These are phyloP conservation scores for Candida dubliniensis DNA, from an alignment of 1,139 yeast genomes.

Conservation along the genomic window DNA sequence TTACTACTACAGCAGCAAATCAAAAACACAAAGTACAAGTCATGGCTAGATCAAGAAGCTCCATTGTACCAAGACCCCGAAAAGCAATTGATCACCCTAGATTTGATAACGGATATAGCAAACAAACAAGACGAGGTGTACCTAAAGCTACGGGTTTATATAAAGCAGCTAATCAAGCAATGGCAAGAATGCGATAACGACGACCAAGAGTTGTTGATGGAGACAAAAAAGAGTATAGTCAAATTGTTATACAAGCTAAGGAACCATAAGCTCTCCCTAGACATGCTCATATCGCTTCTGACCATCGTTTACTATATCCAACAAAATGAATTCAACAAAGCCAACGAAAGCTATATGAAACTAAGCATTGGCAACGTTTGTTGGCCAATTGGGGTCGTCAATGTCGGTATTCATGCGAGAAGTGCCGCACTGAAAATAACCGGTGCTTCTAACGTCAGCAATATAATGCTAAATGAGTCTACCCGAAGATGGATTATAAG, in stretches of 20 bases:
- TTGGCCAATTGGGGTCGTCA: conserved; percentile 88
- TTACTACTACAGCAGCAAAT: conserved; percentile 11
- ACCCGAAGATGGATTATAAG: conserved; percentile 79
- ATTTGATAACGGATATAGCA: conserved; percentile 13
- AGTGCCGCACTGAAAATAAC: conserved; percentile 48
- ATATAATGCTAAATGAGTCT: conserved; percentile 75
- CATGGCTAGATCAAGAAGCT: conserved; percentile 15
- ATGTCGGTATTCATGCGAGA: conserved; percentile 78
- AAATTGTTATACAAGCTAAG: conserved; percentile 63
- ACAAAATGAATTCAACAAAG: conserved; percentile 48
- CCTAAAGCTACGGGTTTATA: conserved; percentile 48
- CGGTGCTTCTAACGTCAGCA: conserved; percentile 52
- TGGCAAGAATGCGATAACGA: conserved; percentile 33
- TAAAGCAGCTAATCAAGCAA: conserved; percentile 43
- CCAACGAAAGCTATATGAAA: conserved; percentile 71
- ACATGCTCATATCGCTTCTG: conserved; percentile 55
- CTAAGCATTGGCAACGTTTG: conserved; percentile 86
- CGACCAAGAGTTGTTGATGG: conserved; percentile 30
- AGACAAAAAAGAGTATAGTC: conserved; percentile 62
- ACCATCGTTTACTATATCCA: conserved; percentile 66
- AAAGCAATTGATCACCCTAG: conserved; percentile 10
- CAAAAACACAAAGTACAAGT: conserved; percentile 15
- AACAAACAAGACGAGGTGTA: conserved; percentile 26
- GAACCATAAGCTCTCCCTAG: conserved; percentile 38
- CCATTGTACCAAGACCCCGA: conserved; percentile 9